Base-by-base conservation (phyloP, 768 basidiomycete genomes). In the Baorangia bicolor region DNA sequence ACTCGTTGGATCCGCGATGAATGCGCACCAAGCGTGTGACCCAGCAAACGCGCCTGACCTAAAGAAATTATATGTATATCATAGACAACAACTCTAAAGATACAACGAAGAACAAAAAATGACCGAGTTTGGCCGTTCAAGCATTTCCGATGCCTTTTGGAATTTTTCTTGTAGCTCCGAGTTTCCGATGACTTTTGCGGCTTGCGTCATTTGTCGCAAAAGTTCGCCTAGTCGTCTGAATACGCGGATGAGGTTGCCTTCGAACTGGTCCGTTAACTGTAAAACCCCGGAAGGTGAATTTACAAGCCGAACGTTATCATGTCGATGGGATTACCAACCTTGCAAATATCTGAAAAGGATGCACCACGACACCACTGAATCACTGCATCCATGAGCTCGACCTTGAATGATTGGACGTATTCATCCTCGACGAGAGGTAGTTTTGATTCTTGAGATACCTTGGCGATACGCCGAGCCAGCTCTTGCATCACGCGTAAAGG, bases 301-400 rank as follows among this genome's bases (percentile, higher is more conserved):
- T 31, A 31, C 50, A 11, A 49, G 37, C 33, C 23, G 9, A 49
- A 16, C 41, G 16, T 25, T 20, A 18, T 12, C 9, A 18, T 49
- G 16, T 40, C 4, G 20, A 41, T 6, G 18, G 12, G 38, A 31
- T 20, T n/a, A 59, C 55, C 10, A 38, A 91, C 95, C 84, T 97
- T 97, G 82, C 92, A 94, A 53, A 98, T 94, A 25, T 99, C 96
- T 1, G 90, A 78, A 74, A 99, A 99, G 27, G 92, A 92, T 16
- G 94, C 92, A 5, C 97, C 97, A n/a, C 92, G 86, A 75, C 96
- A 98, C 97, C 97, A 99, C 58, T 94, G 90, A 34, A 94, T 81
- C 11, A 98, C 97, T 1, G 92, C 92, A 60, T 98, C 97, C 94
- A 98, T 99, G 47, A 99, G 84, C 67, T 98, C 96, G 20, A 97